Base-by-base conservation (phyloP, 1,284 basidiomycete genomes). In the Fomitiporia mediterranea region DNA sequence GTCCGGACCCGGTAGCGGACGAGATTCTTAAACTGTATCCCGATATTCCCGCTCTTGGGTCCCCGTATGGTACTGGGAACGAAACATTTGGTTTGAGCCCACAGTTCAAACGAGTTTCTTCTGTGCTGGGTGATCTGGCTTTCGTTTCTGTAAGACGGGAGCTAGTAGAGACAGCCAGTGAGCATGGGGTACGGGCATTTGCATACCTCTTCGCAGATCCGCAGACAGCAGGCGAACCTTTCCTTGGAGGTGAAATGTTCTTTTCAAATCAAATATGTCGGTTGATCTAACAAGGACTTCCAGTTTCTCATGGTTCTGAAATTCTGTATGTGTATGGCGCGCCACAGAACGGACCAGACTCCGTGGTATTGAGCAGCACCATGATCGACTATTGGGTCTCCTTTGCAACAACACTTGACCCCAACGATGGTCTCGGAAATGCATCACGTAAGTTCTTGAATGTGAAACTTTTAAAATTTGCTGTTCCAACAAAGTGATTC, bases 351-450 rank as follows among this genome's bases (percentile, higher is more conserved):
- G 56, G 59, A 1, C 67, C 68, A 2, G 51, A 62, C 1, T 64
- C 70, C 6, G 65, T 66, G 2, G 51, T 58, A 23, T 57, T 79
- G 2, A 75, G 74, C 55, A 62, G 50, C 7, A 30, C 32, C 17
- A 77, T 80, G 72, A 72, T 77, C 58, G 74, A 80, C 52, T 80
- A 79, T 53, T 80, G 78, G 77, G 66, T 80, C 13, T 80, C 78
- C 0, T 80, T 80, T 56, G 74, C 73, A 0, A 73, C 71, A 3
- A 75, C 71, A 38, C 63, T 78, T 35, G 69, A 77, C 51, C 78
- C 79, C 4, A 81, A 80, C 58, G 78, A 80, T 57, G 73, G 72
- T 4, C 67, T 65, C 23, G 78, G 78, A 21, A 61, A 61, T 51
- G 48, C 51, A 56, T 51, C 25, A 54, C 58, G 40, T 55, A 53